Conservation (phyloP, 1,284 basidiomycete species). For the Cystobasidium slooffiae region DNA sequence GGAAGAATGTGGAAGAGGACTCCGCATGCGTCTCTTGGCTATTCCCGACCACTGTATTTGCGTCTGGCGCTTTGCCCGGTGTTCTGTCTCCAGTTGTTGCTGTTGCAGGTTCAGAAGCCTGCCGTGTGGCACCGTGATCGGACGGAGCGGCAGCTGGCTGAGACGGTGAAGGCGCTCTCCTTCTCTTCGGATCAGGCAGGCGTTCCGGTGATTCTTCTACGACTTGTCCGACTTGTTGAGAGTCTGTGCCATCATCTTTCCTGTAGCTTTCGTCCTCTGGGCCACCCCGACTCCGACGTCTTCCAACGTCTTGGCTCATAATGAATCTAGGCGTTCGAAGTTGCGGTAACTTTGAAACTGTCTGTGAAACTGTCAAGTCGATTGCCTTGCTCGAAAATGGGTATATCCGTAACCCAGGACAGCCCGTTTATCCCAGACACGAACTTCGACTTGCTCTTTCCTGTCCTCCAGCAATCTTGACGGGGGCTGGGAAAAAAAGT, state of each 20-base stretch:
- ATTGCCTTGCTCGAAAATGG: background rate
- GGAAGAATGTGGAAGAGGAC: no score
- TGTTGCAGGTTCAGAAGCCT: background rate
- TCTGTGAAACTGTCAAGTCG: background rate
- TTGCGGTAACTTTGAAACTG: background rate
- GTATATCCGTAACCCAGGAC: no score
- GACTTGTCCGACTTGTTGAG: background rate
- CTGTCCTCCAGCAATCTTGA: no score
- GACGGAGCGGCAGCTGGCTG: background rate
- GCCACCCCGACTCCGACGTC: no score
- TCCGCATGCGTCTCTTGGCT: no score
- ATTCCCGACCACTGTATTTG: no score
- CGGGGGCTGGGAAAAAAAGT: no score
- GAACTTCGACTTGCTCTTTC: no score
- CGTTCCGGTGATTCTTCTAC: background rate
- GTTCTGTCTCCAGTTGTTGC: background rate
- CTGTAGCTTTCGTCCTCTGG: no score
- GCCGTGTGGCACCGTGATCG: slow-evolving; percentile 2
- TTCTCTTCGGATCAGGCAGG: slow-evolving; percentile 2
- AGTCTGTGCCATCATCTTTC: no score
- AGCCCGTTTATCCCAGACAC: no score
- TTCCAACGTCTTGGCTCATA: background rate
- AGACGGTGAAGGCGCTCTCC: background rate
- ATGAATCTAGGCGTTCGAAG: background rate
- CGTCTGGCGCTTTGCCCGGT: no score